phyloP scores from a whole-genome alignment of 257 asterid species.

The Euphrasia confusa region DNA sequence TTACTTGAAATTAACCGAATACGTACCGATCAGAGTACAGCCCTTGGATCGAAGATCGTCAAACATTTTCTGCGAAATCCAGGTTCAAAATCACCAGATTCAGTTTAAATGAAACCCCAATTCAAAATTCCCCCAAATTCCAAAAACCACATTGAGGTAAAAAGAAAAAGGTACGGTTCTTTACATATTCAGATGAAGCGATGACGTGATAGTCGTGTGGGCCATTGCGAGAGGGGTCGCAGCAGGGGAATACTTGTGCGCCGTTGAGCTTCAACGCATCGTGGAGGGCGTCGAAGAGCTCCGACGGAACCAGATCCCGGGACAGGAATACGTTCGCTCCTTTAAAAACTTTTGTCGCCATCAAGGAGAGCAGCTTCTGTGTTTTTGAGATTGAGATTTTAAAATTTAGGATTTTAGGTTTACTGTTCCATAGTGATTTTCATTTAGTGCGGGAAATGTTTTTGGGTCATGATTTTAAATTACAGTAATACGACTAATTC shows the following conservation, averaged over 20 bases:
- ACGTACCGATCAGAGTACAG: conserved; percentile 82
- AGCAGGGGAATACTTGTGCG: conserved; percentile 75
- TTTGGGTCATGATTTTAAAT: too few relatives aligned
- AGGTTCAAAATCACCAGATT: conserved; percentile 11
- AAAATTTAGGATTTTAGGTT: too few relatives aligned
- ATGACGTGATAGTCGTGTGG: conserved; percentile 81
- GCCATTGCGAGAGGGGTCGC: conserved; percentile 81
- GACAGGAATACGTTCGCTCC: conserved; percentile 80
- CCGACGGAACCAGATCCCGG: conserved; percentile 85
- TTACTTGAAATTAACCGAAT: conserved; percentile 12
- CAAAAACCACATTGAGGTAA: not conserved
- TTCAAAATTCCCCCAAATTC: conserved; percentile 8
- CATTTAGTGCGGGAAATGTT: too few relatives aligned
- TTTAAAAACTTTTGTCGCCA: conserved; percentile 64
- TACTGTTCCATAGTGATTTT: too few relatives aligned
- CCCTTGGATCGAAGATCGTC: conserved; percentile 76
- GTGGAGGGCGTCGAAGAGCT: conserved; percentile 83
- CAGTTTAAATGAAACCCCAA: conserved; percentile 19
- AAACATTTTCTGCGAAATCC: conserved; percentile 67
- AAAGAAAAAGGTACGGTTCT: not conserved
- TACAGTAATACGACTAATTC: too few relatives aligned
- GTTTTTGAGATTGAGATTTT: not conserved
- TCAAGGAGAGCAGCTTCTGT: conserved; percentile 15
- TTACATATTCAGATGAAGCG: conserved; percentile 70
- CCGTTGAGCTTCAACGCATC: conserved; percentile 91